Percentiles rank a stretch among this genome's conserved stretches.
Conservation (phyloP, 768 basidiomycete genomes). For the Serendipita vermifera region DNA sequence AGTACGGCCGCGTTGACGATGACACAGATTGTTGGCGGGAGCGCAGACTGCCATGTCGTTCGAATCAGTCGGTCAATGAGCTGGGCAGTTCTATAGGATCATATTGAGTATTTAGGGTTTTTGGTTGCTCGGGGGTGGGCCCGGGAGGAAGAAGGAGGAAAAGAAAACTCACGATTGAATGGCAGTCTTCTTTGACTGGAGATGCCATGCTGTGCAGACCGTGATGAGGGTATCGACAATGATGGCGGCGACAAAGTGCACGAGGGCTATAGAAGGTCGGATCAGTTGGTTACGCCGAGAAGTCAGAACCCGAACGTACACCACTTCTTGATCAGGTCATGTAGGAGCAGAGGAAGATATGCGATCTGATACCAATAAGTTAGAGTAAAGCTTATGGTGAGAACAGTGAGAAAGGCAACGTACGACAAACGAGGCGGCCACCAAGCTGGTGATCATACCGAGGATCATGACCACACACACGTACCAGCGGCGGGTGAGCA, state of each 20-base stretch:
- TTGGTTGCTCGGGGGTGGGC: not conserved
- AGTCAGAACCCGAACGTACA: not conserved
- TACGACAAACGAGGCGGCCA: not conserved
- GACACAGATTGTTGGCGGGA: conserved; percentile 4
- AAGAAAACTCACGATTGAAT: not conserved
- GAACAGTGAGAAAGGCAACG: not conserved
- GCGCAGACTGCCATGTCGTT: not conserved
- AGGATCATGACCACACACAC: not conserved
- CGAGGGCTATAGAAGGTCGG: not conserved
- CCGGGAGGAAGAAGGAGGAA: not conserved
- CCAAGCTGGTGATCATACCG: not conserved
- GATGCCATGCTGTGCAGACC: not conserved
- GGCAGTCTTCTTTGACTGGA: not conserved
- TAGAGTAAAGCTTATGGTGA: too few species aligned
- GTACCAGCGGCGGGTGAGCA: conserved; percentile 7
- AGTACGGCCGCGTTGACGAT: conserved; percentile 1
- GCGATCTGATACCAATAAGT: not conserved
- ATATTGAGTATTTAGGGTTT: too few species aligned
- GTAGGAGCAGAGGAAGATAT: not conserved
- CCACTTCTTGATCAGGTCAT: not conserved
- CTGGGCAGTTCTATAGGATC: not conserved
- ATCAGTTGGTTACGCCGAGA: not conserved
- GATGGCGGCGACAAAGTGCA: conserved; percentile 3
- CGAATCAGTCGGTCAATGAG: conserved; percentile 1
- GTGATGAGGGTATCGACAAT: not conserved